phyloP scores from a whole-genome alignment of 2,329 filamentous ascomycete genomes.

The Aspergillus texensis region DNA sequence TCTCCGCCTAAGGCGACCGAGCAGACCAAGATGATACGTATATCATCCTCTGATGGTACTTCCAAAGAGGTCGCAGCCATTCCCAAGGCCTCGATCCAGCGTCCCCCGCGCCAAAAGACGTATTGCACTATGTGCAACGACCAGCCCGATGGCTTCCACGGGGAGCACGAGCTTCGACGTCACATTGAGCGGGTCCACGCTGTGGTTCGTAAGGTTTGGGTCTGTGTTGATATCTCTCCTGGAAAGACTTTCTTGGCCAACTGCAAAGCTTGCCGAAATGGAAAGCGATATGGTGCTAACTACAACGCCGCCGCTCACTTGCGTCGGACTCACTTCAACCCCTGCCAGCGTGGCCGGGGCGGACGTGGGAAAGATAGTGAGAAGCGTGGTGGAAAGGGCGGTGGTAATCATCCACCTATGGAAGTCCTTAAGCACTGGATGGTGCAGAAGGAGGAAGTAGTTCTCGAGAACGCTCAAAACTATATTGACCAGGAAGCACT shows the following conservation, averaged over 20 bases:
- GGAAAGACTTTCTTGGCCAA: slow-evolving; percentile 69
- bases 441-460: slow-evolving; percentile 56
- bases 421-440: slow-evolving; percentile 65
- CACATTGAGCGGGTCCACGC: slow-evolving; percentile 71
- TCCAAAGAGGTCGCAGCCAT: slow-evolving; percentile 59
- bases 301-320: slow-evolving; percentile 95
- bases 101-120: slow-evolving; percentile 71
- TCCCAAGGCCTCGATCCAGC: slow-evolving; percentile 59
- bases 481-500: slow-evolving; percentile 28
- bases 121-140: slow-evolving; percentile 71
- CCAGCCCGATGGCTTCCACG: slow-evolving; percentile 77
- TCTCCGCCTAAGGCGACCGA: slow-evolving; percentile 35
- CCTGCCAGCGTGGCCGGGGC: slow-evolving; percentile 57
- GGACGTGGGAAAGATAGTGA: slow-evolving; percentile 62
- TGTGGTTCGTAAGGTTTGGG: slow-evolving; percentile 60
- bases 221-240: slow-evolving; percentile 62
- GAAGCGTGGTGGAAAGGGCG: slow-evolving; percentile 63
- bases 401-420: slow-evolving; percentile 64
- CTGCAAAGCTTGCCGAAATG: slow-evolving; percentile 78
- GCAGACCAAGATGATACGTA: slow-evolving; percentile 54
- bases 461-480: slow-evolving; percentile 37
- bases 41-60: slow-evolving; percentile 55
- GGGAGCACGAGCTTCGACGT: slow-evolving; percentile 77
- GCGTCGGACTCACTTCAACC: slow-evolving; percentile 83
- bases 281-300: slow-evolving; percentile 84